Conservation (phyloP, 2,329 filamentous ascomycete genomes). For the Paecilomyces sp. region DNA sequence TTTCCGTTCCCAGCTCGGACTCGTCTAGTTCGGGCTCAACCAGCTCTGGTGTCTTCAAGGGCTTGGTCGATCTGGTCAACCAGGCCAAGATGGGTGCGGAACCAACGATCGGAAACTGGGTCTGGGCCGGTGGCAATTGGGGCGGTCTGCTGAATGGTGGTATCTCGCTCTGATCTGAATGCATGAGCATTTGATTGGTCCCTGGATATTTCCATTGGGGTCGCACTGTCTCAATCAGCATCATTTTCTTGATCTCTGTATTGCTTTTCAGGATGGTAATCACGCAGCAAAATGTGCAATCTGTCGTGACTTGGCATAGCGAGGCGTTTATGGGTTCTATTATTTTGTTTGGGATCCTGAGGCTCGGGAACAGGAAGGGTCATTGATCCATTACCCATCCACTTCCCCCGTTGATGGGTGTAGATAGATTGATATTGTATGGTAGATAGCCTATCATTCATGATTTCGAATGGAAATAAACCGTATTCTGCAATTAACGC, state of each 20-base stretch:
- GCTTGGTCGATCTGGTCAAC: conserved; percentile 28
- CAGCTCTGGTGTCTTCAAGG: conserved; percentile 29
- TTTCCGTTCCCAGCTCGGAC: conserved; percentile 19
- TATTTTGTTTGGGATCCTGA: not conserved
- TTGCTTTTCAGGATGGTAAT: not conserved
- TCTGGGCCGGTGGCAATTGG: conserved; percentile 39
- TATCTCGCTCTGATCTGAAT: conserved; percentile 21
- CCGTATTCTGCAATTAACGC: not conserved
- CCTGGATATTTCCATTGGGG: not conserved
- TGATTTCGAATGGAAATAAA: not conserved
- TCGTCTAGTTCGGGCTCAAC: conserved; percentile 18
- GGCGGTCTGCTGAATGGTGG: conserved; percentile 32
- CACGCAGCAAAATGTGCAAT: not conserved
- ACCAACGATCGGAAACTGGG: conserved; percentile 35
- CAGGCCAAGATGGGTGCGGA: conserved; percentile 29
- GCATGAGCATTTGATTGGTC: not conserved
- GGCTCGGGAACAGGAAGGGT: not conserved
- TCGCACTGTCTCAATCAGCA: not conserved
- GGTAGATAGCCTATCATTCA: not conserved
- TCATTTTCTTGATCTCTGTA: not conserved
- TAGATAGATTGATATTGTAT: not conserved
- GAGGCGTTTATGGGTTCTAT: conserved; percentile 3
- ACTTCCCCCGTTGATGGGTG: not conserved
- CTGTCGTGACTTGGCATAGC: not conserved
- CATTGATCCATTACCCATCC: not conserved